Evolutionary conservation across 73 alveolate genomes (phyloP).

Genomic region (Paramecium tetraurelia): DNA sequence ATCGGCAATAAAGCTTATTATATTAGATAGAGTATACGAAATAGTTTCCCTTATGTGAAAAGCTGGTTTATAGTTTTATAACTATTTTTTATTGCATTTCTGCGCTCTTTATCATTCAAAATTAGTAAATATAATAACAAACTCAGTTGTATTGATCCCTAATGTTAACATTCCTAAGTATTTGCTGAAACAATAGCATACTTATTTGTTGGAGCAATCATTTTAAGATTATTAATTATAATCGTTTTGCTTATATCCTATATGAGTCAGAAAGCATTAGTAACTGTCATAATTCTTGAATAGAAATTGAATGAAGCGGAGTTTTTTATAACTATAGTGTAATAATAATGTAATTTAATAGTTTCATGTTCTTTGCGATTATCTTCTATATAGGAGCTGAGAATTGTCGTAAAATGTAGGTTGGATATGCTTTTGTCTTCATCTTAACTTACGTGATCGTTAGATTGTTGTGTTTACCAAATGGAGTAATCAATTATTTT

Average conservation of each 20-base stretch:
- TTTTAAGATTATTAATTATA: not conserved
- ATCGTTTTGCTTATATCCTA: not conserved
- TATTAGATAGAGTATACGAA: not conserved
- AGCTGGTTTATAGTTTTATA: not conserved
- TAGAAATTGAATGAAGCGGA: slow-evolving; percentile 27
- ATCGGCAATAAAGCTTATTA: not conserved
- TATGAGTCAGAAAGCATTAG: not conserved
- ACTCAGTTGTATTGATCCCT: not conserved
- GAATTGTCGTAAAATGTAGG: not conserved
- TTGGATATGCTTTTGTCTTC: not conserved
- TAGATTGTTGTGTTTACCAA: slow-evolving; percentile 22
- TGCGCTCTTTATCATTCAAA: not conserved
- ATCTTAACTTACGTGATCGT: not conserved
- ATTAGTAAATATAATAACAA: not conserved
- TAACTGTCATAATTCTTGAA: not conserved
- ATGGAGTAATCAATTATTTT: not conserved
- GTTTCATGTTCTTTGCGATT: not conserved
- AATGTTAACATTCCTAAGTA: not conserved
- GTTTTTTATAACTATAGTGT: not conserved
- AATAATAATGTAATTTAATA: not conserved
- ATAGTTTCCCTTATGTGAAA: not conserved
- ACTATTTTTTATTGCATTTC: not conserved
- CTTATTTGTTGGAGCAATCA: not conserved
- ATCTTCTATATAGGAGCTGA: not conserved
- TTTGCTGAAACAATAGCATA: not conserved